phyloP scores from a whole-genome alignment of 768 basidiomycete species.

The Auriscalpium orientale region DNA sequence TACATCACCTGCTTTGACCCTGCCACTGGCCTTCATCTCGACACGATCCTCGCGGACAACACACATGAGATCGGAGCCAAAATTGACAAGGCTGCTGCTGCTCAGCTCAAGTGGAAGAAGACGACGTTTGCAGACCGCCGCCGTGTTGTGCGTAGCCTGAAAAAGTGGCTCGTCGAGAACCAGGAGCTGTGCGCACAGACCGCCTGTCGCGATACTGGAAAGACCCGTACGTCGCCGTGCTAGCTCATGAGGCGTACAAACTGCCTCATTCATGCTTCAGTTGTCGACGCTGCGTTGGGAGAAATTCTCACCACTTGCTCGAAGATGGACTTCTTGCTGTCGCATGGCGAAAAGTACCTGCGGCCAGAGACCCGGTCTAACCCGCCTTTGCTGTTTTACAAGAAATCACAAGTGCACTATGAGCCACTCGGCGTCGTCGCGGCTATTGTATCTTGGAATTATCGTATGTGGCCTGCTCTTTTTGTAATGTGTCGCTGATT shows the following conservation, averaged over 20 bases:
- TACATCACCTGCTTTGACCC: slow-evolving; percentile 94
- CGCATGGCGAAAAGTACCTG: slow-evolving; percentile 74
- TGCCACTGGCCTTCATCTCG: slow-evolving; percentile 75
- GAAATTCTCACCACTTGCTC: slow-evolving; percentile 93
- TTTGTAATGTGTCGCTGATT: slow-evolving; percentile 1
- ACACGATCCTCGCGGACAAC: slow-evolving; percentile 70
- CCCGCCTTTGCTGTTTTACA: slow-evolving; percentile 67
- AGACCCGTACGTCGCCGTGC: slow-evolving; percentile 60
- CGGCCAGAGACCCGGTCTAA: slow-evolving; percentile 62
- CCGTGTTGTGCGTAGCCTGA: slow-evolving; percentile 76
- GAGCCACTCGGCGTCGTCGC: slow-evolving; percentile 91
- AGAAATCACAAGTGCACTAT: slow-evolving; percentile 71
- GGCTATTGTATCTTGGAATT: slow-evolving; percentile 93
- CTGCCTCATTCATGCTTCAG: slow-evolving; percentile 30
- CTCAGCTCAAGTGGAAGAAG: slow-evolving; percentile 66
- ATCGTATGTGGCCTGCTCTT: slow-evolving; percentile 46
- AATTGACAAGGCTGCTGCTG: slow-evolving; percentile 53
- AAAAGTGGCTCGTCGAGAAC: slow-evolving; percentile 91
- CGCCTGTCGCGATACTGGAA: slow-evolving; percentile 90
- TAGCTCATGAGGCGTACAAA: neutral
- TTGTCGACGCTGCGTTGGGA: slow-evolving; percentile 89
- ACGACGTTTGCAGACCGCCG: slow-evolving; percentile 75
- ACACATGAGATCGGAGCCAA: slow-evolving; percentile 65
- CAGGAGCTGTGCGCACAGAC: slow-evolving; percentile 81
- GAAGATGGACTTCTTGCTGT: slow-evolving; percentile 88